phyloP scores from a whole-genome alignment of 805 yeast species.

The Metschnikowia picachoensis region DNA sequence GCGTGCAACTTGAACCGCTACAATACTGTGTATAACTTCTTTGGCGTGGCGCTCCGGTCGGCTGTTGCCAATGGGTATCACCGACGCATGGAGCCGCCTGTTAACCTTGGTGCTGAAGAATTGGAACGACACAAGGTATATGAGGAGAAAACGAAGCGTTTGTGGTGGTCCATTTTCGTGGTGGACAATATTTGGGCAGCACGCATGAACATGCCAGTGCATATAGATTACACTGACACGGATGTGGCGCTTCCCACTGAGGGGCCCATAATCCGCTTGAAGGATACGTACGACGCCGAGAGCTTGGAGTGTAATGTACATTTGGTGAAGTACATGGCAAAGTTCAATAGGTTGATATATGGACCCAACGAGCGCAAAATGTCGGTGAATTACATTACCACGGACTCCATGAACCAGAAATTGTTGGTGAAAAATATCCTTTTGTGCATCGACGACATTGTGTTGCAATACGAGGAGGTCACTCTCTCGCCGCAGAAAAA shows the following conservation, averaged over 20 bases:
- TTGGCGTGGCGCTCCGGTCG: slow-evolving; percentile 38
- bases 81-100: slow-evolving; percentile 23
- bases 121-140: slow-evolving; percentile 1
- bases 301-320: slow-evolving; percentile 37
- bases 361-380: slow-evolving; percentile 40
- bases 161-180: slow-evolving; percentile 43
- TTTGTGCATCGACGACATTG: slow-evolving; percentile 25
- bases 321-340: slow-evolving; percentile 36
- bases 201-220: slow-evolving; percentile 36
- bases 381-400: slow-evolving; percentile 38
- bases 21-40: slow-evolving; percentile 36
- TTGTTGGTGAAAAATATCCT: slow-evolving; percentile 30
- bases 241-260: slow-evolving; percentile 41
- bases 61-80: slow-evolving; percentile 38
- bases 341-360: slow-evolving; percentile 32
- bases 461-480: slow-evolving; percentile 31
- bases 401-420: slow-evolving; percentile 37
- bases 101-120: not conserved
- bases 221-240: slow-evolving; percentile 40
- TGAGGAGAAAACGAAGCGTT: slow-evolving; percentile 31
- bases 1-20: slow-evolving; percentile 35
- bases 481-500: slow-evolving; percentile 22
- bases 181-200: slow-evolving; percentile 40
- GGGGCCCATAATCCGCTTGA: slow-evolving; percentile 22
- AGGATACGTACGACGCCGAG: slow-evolving; percentile 29